A percentile compares a stretch with the other conserved stretches of the same genome.
phyloP scores from a whole-genome alignment of 495 filamentous ascomycete species.

The Tuber brumale region DNA sequence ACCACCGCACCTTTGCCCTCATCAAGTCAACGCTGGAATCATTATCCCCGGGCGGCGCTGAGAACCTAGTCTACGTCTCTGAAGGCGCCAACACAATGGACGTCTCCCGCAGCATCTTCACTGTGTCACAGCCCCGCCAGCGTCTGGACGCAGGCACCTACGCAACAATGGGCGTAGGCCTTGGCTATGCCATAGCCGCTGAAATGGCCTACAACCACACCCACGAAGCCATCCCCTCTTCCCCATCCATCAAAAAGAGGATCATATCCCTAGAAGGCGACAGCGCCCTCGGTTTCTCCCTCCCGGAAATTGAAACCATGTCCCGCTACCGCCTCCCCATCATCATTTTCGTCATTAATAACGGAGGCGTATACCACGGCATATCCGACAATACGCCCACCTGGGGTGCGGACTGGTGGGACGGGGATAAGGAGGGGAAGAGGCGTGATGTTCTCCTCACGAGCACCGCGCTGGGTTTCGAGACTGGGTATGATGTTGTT shows the following conservation, averaged over 20 bases:
- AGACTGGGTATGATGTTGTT: constrained; percentile 55
- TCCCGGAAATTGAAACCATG: constrained; percentile 61
- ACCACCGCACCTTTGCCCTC: constrained; percentile 52
- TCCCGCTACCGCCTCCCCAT: constrained; percentile 57
- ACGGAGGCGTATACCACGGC: constrained; percentile 59
- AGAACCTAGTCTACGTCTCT: constrained; percentile 56
- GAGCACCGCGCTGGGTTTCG: constrained; percentile 54
- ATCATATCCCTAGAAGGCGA: constrained; percentile 59
- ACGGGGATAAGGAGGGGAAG: constrained; percentile 42
- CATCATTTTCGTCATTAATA: constrained; percentile 59
- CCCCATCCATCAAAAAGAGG: constrained; percentile 46
- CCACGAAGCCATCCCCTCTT: constrained; percentile 24
- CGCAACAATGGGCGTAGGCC: constrained; percentile 63
- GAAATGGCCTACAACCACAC: constrained; percentile 54
- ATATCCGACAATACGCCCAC: constrained; percentile 45
- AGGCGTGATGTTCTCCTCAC: constrained; percentile 45
- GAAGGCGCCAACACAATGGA: constrained; percentile 67
- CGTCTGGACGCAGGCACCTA: constrained; percentile 60
- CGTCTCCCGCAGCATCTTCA: constrained; percentile 57
- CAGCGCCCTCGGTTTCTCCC: constrained; percentile 58
- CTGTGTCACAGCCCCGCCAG: constrained; percentile 53
- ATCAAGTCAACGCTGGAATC: constrained; percentile 47
- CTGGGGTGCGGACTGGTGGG: constrained; percentile 42
- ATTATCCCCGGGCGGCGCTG: constrained; percentile 45
- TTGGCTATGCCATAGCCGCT: constrained; percentile 60